Percentiles rank a stretch among this genome's conserved stretches.
Conservation (phyloP, 768 basidiomycete genomes). For the Agrocybe pediades region DNA sequence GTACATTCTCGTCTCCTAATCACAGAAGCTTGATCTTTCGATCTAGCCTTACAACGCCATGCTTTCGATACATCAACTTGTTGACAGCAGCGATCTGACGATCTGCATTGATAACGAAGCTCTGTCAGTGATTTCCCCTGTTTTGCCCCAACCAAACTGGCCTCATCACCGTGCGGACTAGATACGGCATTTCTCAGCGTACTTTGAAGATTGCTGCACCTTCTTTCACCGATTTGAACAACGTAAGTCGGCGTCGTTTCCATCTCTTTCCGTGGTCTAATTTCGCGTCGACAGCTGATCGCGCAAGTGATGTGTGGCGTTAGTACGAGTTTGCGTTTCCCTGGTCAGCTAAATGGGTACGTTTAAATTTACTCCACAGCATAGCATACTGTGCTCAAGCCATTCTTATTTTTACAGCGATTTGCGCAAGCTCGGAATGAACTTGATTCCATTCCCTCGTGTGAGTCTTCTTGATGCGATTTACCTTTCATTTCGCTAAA, state of each 20-base stretch:
- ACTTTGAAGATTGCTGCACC: slow-evolving; percentile 69
- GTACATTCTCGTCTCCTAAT: slow-evolving; percentile 40
- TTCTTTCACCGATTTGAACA: slow-evolving; percentile 67
- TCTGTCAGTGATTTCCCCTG: slow-evolving; percentile 46
- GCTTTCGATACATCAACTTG: slow-evolving; percentile 85
- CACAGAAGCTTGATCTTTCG: slow-evolving; percentile 43
- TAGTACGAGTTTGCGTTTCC: slow-evolving; percentile 89
- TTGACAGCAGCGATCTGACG: slow-evolving; percentile 84
- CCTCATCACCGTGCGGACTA: slow-evolving; percentile 22
- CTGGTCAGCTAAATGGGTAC: slow-evolving; percentile 90
- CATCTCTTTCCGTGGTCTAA: neutral
- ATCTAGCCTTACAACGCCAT: slow-evolving; percentile 84
- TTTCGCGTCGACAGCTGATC: slow-evolving; percentile 53
- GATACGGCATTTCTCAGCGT: slow-evolving; percentile 71
- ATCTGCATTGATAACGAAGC: slow-evolving; percentile 90
- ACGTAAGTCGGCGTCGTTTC: slow-evolving; percentile 38
- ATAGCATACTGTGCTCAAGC: neutral
- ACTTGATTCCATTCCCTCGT: slow-evolving; percentile 95
- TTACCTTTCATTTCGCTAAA: slow-evolving; percentile 1
- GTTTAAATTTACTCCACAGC: slow-evolving; percentile 15
- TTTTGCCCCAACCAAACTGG: neutral
- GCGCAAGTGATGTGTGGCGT: slow-evolving; percentile 94
- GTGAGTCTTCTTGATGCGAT: slow-evolving; percentile 38
- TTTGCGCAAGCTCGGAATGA: slow-evolving; percentile 88
- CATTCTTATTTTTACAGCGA: slow-evolving; percentile 48